Percentiles rank a stretch among this genome's conserved stretches.
Conservation (phyloP, 495 filamentous ascomycete genomes). For the Aspergillus taichungensis region DNA sequence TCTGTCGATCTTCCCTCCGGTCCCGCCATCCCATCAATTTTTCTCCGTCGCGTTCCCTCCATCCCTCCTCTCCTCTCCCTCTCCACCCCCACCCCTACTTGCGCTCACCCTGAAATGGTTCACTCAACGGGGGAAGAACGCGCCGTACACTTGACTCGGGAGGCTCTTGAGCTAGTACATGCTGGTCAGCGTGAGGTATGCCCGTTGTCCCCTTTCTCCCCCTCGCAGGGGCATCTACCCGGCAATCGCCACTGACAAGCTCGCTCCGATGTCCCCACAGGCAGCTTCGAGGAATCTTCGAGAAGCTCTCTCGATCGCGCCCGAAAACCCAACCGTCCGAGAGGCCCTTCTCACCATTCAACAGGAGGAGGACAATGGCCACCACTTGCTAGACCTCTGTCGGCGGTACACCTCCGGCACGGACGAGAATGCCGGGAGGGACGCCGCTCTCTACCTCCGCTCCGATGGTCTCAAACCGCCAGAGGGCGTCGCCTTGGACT, state of each 20-base stretch:
- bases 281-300: constrained; percentile 50
- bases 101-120: constrained; percentile 37
- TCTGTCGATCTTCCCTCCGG: constrained; percentile 8
- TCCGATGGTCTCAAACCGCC: constrained; percentile 44
- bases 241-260: no score
- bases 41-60: constrained; percentile 5
- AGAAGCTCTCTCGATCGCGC: constrained; percentile 54
- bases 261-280: constrained; percentile 23
- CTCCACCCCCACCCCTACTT: constrained; percentile 5
- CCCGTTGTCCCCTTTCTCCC: not conserved
- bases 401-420: constrained; percentile 41
- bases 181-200: constrained; percentile 41
- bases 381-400: constrained; percentile 45
- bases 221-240: no score
- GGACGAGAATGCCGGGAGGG: constrained; percentile 48
- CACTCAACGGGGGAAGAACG: constrained; percentile 38
- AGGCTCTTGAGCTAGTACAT: constrained; percentile 43
- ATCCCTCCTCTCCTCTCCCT: constrained; percentile 4
- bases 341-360: constrained; percentile 43
- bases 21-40: constrained; percentile 1
- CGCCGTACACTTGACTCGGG: constrained; percentile 39
- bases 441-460: constrained; percentile 46
- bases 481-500: constrained; percentile 43
- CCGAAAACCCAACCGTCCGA: constrained; percentile 46
- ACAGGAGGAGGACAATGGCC: constrained; percentile 39